Evolutionary conservation across 441 rosid genomes (phyloP).

Genomic region (Lagerstroemia fauriei): DNA sequence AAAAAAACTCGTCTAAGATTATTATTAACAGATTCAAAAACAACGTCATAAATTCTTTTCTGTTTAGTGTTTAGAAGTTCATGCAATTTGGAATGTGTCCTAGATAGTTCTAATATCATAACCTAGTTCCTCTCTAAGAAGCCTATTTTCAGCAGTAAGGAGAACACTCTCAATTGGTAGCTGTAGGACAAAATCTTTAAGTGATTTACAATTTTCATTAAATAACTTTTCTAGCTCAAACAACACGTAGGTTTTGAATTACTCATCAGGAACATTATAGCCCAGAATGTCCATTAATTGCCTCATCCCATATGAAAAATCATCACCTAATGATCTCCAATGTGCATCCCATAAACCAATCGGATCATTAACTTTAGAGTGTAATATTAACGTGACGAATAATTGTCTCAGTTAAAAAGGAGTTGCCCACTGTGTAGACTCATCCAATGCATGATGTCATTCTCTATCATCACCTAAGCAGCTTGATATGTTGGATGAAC

Average conservation of each 20-base stretch:
- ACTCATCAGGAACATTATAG: neutral
- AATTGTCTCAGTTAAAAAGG: neutral
- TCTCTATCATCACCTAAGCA: constrained; percentile 11
- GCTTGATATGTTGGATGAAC: neutral
- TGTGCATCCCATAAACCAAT: neutral
- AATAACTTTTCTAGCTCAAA: neutral
- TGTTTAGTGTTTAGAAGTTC: neutral
- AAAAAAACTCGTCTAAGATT: neutral
- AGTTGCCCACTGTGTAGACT: neutral
- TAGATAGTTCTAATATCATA: neutral
- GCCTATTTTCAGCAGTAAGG: neutral
- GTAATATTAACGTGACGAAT: neutral
- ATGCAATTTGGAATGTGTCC: too few relatives aligned
- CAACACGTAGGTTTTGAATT: neutral
- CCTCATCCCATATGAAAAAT: neutral
- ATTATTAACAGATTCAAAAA: neutral
- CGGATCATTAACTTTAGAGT: neutral
- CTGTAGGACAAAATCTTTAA: neutral
- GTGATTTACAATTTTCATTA: neutral
- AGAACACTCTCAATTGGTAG: neutral
- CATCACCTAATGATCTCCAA: neutral
- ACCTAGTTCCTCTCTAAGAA: neutral
- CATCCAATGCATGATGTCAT: neutral
- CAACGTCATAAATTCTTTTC: neutral
- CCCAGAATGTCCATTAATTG: neutral